A percentile compares a stretch with the other conserved stretches of the same genome.
Conservation (phyloP, 371 early-diverging fungal species). For the Mucor plumbeus region DNA sequence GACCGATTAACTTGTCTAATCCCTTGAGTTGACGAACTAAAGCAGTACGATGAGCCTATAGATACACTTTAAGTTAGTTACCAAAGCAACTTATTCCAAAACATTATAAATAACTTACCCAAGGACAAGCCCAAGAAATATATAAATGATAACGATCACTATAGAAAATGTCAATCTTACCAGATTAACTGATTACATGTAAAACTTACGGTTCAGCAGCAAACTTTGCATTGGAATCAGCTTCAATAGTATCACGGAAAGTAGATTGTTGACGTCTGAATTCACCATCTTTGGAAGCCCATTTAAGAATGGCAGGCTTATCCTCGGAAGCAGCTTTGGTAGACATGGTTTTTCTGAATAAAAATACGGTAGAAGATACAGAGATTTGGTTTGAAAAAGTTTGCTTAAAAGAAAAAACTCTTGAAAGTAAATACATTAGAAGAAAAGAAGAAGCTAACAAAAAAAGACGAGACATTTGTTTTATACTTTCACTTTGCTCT, state of each 20-base stretch:
- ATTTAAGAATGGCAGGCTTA: constrained; percentile 60
- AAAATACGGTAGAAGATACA: constrained; percentile 1
- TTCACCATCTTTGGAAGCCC: constrained; percentile 85
- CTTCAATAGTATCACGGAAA: constrained; percentile 77
- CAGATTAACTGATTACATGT: background rate
- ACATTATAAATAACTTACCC: constrained; percentile 55
- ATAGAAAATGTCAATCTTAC: constrained; percentile 9
- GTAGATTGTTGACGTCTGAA: constrained; percentile 85
- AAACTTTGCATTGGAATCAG: constrained; percentile 68
- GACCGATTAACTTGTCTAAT: constrained; percentile 76
- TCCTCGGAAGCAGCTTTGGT: constrained; percentile 16
- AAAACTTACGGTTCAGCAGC: constrained; percentile 71
- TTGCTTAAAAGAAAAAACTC: constrained; percentile 4
- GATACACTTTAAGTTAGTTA: background rate
- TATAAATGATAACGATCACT: constrained; percentile 81
- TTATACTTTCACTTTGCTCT: too few species aligned
- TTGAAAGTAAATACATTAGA: constrained; percentile 19
- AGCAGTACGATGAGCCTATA: constrained; percentile 84
- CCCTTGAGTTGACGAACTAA: constrained; percentile 90
- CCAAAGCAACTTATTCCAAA: background rate
- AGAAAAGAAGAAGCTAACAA: background rate
- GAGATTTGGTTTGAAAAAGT: constrained; percentile 5
- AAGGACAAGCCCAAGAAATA: constrained; percentile 85
- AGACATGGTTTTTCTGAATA: constrained; percentile 20
- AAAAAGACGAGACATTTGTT: too few species aligned